A percentile compares a stretch with the other conserved stretches of the same genome.
phyloP scores from a whole-genome alignment of 1,284 basidiomycete species.

The Apiotrichum veenhuisii region DNA sequence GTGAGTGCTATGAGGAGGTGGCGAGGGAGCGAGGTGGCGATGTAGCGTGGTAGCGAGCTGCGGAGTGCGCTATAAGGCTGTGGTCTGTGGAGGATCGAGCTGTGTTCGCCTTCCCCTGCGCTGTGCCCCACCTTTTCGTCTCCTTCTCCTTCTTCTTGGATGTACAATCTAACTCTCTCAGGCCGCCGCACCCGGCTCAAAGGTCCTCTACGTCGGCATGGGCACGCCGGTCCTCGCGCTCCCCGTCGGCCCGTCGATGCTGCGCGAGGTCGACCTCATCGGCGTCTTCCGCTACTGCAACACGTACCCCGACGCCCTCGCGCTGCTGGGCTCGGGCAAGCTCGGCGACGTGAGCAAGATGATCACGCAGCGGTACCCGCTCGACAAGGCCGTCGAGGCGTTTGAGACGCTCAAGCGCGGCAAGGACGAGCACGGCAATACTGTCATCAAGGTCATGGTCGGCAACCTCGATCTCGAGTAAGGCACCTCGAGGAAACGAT shows the following conservation, averaged over 20 bases:
- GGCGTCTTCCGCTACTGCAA: slow-evolving; percentile 76
- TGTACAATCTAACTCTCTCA: slow-evolving; percentile 27
- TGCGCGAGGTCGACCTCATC: slow-evolving; percentile 87
- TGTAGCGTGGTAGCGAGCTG: too few relatives aligned
- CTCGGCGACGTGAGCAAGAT: slow-evolving; percentile 66
- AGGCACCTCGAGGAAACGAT: not conserved
- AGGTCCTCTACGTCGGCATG: slow-evolving; percentile 93
- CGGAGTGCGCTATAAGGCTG: too few relatives aligned
- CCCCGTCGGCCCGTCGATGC: slow-evolving; percentile 75
- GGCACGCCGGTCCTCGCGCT: slow-evolving; percentile 76
- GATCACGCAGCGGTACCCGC: slow-evolving; percentile 72
- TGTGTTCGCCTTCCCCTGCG: too few relatives aligned
- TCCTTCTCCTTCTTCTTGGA: slow-evolving; percentile 35
- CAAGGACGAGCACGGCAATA: slow-evolving; percentile 67
- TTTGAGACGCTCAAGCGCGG: slow-evolving; percentile 76
- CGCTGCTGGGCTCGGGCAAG: slow-evolving; percentile 64
- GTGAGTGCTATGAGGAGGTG: slow-evolving; percentile 53
- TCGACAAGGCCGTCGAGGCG: slow-evolving; percentile 64
- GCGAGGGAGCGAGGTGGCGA: too few relatives aligned
- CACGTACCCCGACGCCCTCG: slow-evolving; percentile 79
- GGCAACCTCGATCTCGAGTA: slow-evolving; percentile 21
- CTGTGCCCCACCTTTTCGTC: too few relatives aligned
- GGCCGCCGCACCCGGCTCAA: slow-evolving; percentile 74
- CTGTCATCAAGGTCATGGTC: slow-evolving; percentile 85
- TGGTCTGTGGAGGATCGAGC: too few relatives aligned